Evolutionary conservation across 305 asterid genomes (phyloP).

Genomic region (Fraxinus sp.): DNA sequence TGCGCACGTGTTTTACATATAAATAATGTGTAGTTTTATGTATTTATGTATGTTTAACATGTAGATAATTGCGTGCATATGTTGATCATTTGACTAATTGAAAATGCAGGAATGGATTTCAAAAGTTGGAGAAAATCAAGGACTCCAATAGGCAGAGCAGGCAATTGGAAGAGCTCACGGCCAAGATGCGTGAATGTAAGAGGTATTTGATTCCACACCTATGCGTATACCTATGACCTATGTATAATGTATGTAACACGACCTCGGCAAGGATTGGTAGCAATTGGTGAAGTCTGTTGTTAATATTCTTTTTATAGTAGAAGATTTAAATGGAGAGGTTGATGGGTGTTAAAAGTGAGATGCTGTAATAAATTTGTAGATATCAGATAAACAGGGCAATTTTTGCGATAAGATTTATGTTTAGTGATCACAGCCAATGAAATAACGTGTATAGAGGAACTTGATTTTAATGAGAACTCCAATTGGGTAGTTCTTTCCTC

Average conservation of each 20-base stretch:
- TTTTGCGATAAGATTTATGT: background rate
- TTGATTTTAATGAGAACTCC: background rate
- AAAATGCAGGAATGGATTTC: conserved; percentile 81
- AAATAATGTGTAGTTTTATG: background rate
- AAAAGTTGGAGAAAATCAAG: conserved; percentile 90
- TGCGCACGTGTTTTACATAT: conserved; percentile 3
- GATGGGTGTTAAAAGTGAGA: background rate
- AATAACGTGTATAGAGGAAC: background rate
- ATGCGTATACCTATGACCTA: background rate
- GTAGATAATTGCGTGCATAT: background rate
- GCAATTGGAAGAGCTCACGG: conserved; percentile 96
- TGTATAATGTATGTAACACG: background rate
- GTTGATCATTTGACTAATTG: conserved; percentile 19
- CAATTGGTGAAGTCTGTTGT: conserved; percentile 13
- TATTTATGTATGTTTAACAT: background rate
- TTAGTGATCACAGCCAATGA: background rate
- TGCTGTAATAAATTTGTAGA: background rate
- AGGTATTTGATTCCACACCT: conserved; percentile 47
- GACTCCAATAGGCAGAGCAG: conserved; percentile 83
- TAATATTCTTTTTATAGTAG: conserved; percentile 2
- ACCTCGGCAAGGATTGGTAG: background rate
- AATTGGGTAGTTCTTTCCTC: background rate
- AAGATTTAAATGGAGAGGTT: background rate
- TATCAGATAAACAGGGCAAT: background rate
- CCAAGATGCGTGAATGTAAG: conserved; percentile 95